Evolutionary conservation across 2,329 filamentous ascomycete genomes (phyloP).

Genomic region (Gremmenia infestans): DNA sequence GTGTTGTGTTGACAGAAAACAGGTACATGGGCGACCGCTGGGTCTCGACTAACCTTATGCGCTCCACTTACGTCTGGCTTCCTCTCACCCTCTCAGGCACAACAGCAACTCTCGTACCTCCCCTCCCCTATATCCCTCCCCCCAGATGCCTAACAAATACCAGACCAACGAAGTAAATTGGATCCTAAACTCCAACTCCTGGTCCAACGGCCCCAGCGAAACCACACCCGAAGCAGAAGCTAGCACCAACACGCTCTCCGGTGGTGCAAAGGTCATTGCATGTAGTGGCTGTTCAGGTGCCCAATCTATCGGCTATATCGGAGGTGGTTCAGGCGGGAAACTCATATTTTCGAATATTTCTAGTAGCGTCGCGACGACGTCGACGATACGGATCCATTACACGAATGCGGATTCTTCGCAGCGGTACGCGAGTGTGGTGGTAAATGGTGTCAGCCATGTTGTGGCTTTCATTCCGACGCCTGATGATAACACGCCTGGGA

Average conservation of each 20-base stretch:
- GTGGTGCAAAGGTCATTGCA: slow-evolving; percentile 40
- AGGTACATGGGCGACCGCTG: slow-evolving; percentile 67
- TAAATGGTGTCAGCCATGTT: slow-evolving; percentile 48
- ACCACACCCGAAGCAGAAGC: slow-evolving; percentile 48
- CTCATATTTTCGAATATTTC: slow-evolving; percentile 44
- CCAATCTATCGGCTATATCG: slow-evolving; percentile 49
- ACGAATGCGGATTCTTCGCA: slow-evolving; percentile 50
- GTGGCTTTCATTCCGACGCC: slow-evolving; percentile 51
- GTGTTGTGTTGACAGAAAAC: not conserved
- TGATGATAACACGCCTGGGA: slow-evolving; percentile 40
- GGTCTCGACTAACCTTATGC: slow-evolving; percentile 53
- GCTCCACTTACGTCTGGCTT: slow-evolving; percentile 61
- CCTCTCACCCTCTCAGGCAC: slow-evolving; percentile 51
- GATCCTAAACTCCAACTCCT: slow-evolving; percentile 42
- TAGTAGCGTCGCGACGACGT: slow-evolving; percentile 39
- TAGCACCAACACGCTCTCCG: slow-evolving; percentile 35
- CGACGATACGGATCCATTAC: slow-evolving; percentile 51
- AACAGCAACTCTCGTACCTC: slow-evolving; percentile 40
- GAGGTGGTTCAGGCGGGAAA: slow-evolving; percentile 42
- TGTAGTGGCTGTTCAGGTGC: slow-evolving; percentile 49
- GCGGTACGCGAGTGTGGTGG: slow-evolving; percentile 48
- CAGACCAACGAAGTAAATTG: slow-evolving; percentile 49
- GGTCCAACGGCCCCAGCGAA: slow-evolving; percentile 41
- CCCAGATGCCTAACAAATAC: not conserved
- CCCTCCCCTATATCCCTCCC: not conserved